phyloP scores from a whole-genome alignment of 805 yeast genomes.

The Suhomyces pyralidae region DNA sequence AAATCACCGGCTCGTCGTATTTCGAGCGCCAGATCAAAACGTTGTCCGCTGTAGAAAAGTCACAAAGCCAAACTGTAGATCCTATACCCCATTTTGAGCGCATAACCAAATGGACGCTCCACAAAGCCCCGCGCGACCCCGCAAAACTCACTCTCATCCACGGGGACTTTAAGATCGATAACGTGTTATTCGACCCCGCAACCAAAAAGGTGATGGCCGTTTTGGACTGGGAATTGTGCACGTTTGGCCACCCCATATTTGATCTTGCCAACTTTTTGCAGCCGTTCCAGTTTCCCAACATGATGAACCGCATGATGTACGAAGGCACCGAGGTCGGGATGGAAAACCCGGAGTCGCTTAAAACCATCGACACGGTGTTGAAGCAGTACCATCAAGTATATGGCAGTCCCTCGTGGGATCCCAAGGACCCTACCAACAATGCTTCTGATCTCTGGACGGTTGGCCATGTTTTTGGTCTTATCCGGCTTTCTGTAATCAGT shows the following conservation, averaged over 20 bases:
- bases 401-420: constrained; percentile 28
- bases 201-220: constrained; percentile 51
- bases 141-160: constrained; percentile 47
- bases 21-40: constrained; percentile 55
- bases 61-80: constrained; percentile 38
- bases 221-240: constrained; percentile 65
- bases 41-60: constrained; percentile 39
- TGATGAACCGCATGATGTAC: constrained; percentile 30
- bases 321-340: constrained; percentile 28
- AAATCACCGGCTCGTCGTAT: constrained; percentile 28
- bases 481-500: constrained; percentile 53
- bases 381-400: constrained; percentile 20
- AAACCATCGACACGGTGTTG: constrained; percentile 22
- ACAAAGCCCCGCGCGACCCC: constrained; percentile 48
- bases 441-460: constrained; percentile 46
- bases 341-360: constrained; percentile 26
- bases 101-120: constrained; percentile 40
- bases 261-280: constrained; percentile 58
- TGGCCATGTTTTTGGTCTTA: constrained; percentile 55
- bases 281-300: constrained; percentile 47
- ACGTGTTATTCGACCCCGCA: constrained; percentile 58
- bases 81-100: constrained; percentile 47
- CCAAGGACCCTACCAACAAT: constrained; percentile 37
- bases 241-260: constrained; percentile 62
- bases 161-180: constrained; percentile 65